Base-by-base conservation (phyloP, 2,329 filamentous ascomycete species). In the Aspergillus sp. region DNA sequence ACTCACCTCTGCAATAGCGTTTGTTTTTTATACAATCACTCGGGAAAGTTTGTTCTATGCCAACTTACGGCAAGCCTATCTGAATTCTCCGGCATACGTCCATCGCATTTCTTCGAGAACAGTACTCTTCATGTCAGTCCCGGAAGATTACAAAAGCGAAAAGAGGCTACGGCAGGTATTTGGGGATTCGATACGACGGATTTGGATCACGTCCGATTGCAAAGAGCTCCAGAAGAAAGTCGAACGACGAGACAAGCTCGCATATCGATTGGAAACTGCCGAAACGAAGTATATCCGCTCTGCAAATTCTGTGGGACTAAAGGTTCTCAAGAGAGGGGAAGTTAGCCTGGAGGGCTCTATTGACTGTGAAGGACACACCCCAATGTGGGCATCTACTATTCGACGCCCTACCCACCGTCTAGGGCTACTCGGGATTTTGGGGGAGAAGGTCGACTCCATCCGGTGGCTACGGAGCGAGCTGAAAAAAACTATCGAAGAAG, bases 21-120 rank as follows among this genome's bases (percentile, higher is more conserved):
- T 95, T 62, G 77, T 97, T 48, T 82, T 96, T 61, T 91, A 88
- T 65, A 83, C 88, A 55, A 80, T 97, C 49, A 83, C 87, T 41
- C 81, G 91, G 43, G 91, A 97, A 66, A 85, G 83, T 60, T 84
- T 97, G 57, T 94, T 85, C 74, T 94, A 88, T 67, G 83, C 94
- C 67, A 94, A 93, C 57, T 71, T 96, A 27, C 85, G 90, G 48
- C 90, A 96, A 69, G 90, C 90, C 1, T 95, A 91, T 68, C 80
- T 94, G 43, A 80, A 94, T 43, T 90, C 88, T 3, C 88, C 89
- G 8, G 76, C 86, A 36, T 93, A 93, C 64, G 78, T 87, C 41
- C 83, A 85, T 57, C 85, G 90, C 42, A 82, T 96, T 32, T 96
- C 91, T 1, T 90, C 90, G 0, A 79, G 88, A 42, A 95, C 90